phyloP scores from a whole-genome alignment of 345 rosid genomes.

The Lenwebbia sp. region DNA sequence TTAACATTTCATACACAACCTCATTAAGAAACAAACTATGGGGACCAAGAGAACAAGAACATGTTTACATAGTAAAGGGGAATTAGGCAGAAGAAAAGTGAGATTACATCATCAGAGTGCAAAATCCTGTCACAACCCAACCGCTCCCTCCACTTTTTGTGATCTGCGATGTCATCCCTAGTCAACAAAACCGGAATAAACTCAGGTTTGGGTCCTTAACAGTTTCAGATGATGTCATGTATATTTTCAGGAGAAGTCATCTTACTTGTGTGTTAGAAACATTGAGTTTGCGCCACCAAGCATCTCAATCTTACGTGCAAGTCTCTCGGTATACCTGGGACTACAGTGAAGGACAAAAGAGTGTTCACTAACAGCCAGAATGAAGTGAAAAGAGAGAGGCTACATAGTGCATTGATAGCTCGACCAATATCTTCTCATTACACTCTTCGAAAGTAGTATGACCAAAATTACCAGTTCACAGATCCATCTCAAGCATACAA shows the following conservation, averaged over 20 bases:
- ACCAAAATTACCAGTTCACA: not conserved
- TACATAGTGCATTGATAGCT: not conserved
- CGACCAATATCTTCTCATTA: not conserved
- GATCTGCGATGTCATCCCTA: constrained; percentile 72
- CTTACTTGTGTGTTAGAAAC: constrained; percentile 57
- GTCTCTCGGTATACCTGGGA: constrained; percentile 45
- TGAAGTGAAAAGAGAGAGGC: not conserved
- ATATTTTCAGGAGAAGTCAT: not conserved
- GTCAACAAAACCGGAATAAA: constrained; percentile 5
- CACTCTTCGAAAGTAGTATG: not conserved
- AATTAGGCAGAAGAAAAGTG: not conserved
- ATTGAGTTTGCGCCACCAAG: constrained; percentile 48
- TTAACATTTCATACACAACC: not conserved
- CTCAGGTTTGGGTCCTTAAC: not conserved
- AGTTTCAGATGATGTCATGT: not conserved
- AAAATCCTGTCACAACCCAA: constrained; percentile 39
- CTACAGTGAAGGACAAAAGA: constrained; percentile 14
- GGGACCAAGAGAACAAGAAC: not conserved
- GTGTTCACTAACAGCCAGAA: not conserved
- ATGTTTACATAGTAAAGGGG: not conserved
- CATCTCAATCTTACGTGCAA: constrained; percentile 33
- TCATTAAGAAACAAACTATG: not conserved
- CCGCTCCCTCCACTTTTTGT: constrained; percentile 47
- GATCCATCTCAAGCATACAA: not conserved
- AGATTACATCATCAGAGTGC: constrained; percentile 41